These are phyloP conservation scores for Bisporella sp. DNA, from an alignment of 2,329 filamentous ascomycete species.

Conservation along the genomic window DNA sequence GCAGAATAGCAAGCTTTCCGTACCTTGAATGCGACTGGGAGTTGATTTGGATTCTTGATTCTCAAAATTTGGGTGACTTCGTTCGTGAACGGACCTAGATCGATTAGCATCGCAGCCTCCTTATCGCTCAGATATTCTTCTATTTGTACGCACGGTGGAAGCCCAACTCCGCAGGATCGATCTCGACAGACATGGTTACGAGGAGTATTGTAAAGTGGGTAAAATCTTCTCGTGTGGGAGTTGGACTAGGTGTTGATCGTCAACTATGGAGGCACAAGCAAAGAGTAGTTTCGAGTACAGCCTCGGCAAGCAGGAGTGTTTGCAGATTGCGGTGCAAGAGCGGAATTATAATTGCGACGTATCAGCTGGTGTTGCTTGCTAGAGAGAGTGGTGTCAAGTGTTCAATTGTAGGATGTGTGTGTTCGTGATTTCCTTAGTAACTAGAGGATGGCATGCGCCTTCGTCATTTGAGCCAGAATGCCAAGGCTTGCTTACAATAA, in stretches of 20 bases:
- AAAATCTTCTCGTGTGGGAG: neutral
- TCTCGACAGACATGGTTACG: slow-evolving; percentile 82
- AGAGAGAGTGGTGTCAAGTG: no score
- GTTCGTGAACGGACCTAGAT: slow-evolving; percentile 56
- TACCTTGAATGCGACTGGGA: slow-evolving; percentile 66
- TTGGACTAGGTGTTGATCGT: neutral
- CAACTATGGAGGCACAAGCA: no score
- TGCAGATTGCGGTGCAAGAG: no score
- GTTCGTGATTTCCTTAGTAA: no score
- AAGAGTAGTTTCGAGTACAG: no score
- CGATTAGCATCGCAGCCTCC: slow-evolving; percentile 8
- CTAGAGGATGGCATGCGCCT: no score
- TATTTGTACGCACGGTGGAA: slow-evolving; percentile 69
- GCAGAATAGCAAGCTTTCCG: slow-evolving; percentile 17
- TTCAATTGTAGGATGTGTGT: no score
- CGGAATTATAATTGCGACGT: no score
- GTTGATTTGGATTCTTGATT: slow-evolving; percentile 56
- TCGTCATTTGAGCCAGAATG: no score
- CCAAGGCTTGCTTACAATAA: no score
- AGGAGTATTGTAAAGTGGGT: neutral
- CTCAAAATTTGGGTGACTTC: slow-evolving; percentile 59
- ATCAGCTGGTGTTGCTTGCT: no score
- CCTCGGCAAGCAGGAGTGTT: no score
- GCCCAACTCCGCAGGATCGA: slow-evolving; percentile 83
- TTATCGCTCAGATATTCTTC: neutral